phyloP scores from a whole-genome alignment of 2,329 filamentous ascomycete genomes.

The Clonostachys rosea region DNA sequence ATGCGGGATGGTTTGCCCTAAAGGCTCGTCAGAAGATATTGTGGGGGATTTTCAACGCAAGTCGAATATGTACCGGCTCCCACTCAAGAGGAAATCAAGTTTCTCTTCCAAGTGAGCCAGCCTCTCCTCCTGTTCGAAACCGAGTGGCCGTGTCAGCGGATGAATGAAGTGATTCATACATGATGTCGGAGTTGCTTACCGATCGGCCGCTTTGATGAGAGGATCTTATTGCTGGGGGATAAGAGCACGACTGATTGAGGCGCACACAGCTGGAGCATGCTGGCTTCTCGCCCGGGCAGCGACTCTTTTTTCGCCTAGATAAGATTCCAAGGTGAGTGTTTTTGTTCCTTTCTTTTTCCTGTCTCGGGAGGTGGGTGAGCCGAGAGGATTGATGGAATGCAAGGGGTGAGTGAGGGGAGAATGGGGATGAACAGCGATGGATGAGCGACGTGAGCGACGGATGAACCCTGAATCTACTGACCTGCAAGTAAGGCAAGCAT shows the following conservation, averaged over 20 bases:
- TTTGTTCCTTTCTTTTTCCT: too few relatives aligned
- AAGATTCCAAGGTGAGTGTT: too few relatives aligned
- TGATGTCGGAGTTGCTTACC: conserved; percentile 20
- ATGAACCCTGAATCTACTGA: conserved; percentile 12
- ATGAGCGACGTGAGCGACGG: neutral
- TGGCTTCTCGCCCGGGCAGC: conserved; percentile 46
- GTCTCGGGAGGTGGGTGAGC: neutral
- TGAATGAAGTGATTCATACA: neutral
- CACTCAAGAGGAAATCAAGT: conserved; percentile 41
- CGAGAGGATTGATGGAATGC: neutral
- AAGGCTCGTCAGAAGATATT: conserved; percentile 17
- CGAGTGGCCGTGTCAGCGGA: neutral
- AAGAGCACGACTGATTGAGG: conserved; percentile 40
- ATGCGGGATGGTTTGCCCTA: conserved; percentile 16
- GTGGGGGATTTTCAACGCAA: conserved; percentile 3
- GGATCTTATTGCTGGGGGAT: conserved; percentile 28
- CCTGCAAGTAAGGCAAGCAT: conserved; percentile 43
- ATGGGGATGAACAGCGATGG: neutral
- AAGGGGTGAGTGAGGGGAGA: too few relatives aligned
- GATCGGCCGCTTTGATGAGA: conserved; percentile 31
- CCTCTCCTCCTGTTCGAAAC: conserved; percentile 35
- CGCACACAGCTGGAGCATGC: conserved; percentile 44
- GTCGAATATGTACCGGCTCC: conserved; percentile 21
- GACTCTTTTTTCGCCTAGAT: conserved; percentile 34
- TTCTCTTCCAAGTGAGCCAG: conserved; percentile 47